Evolutionary conservation across 1,284 basidiomycete genomes (phyloP), one percentile per base, ranked within the genome.

Genomic region (Kwoniella shivajii): DNA sequence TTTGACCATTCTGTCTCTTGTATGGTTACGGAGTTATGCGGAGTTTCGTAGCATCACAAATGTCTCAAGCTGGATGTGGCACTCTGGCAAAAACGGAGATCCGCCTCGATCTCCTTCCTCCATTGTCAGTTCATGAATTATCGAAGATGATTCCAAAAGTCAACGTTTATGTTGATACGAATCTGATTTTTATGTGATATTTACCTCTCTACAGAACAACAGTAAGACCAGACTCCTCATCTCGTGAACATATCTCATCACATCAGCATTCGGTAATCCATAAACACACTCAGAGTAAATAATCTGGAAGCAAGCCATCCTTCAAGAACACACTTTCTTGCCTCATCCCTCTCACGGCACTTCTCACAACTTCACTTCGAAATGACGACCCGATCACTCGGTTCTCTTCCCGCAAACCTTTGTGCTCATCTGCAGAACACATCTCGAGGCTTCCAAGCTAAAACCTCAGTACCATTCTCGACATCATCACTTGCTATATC

Each of bases 381-480:
- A 13, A 54, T 57, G 54, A 50, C 52, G 27, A 46, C 37, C 56
- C 51, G 52, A 43, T 67, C 67, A 56, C 58, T 68, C 63, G 60
- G 67, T 30, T 56, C 73, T 6, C 64, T 74, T n/a, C 75, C 76
- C 6, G 66, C 71, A 61, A 68, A 67, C 51, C 67, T 78, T 29
- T 73, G 71, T 61, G 65, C 75, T 20, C 77, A 78, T 51, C 68
- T 78, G 27, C 58, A 67, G 52, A 75, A 74, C 56, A 72, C 73
- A 18, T 72, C 75, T 16, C 69, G 70, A 47, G 69, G 69, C 3
- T 68, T 72, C 22, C 74, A 76, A 56, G 66, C 68, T 7, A 61
- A 63, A 34, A 78, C 77, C 13, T 71, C 74, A 20, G 50, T 78
- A 26, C 77, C 77, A 1, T 77, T 72, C 65, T 66, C 73, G 26